Conservation (phyloP, 2,329 filamentous ascomycete species). For the Grosmannia clavigera region DNA sequence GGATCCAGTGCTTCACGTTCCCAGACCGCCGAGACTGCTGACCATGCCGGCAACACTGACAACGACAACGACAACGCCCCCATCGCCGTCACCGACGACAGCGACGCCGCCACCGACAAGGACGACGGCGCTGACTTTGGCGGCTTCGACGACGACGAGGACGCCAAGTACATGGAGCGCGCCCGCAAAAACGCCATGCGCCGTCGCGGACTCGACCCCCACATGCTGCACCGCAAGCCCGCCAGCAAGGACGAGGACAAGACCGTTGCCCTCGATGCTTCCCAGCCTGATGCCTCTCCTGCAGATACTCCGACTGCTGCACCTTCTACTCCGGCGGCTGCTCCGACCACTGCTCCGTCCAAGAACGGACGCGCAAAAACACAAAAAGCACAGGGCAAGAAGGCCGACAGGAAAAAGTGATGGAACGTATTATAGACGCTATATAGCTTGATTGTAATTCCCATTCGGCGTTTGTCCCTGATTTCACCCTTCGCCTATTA, state of each 20-base stretch:
- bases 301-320: background rate
- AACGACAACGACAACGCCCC: background rate
- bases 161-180: constrained; percentile 57
- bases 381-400: background rate
- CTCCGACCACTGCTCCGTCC: background rate
- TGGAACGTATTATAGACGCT: background rate
- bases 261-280: background rate
- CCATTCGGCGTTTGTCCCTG: background rate
- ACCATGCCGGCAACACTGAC: no score
- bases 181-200: constrained; percentile 64
- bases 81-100: background rate
- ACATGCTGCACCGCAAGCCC: constrained; percentile 32
- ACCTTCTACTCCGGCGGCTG: no score
- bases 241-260: constrained; percentile 5
- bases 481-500: background rate
- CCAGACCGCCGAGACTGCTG: background rate
- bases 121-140: constrained; percentile 40
- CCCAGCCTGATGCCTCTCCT: background rate
- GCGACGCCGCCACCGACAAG: constrained; percentile 19
- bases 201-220: constrained; percentile 62
- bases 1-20: background rate
- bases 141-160: constrained; percentile 63
- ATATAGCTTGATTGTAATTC: background rate
- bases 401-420: background rate
- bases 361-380: constrained; percentile 13